phyloP scores from a whole-genome alignment of 179 eudicot species.

The Gypsophila paniculata region DNA sequence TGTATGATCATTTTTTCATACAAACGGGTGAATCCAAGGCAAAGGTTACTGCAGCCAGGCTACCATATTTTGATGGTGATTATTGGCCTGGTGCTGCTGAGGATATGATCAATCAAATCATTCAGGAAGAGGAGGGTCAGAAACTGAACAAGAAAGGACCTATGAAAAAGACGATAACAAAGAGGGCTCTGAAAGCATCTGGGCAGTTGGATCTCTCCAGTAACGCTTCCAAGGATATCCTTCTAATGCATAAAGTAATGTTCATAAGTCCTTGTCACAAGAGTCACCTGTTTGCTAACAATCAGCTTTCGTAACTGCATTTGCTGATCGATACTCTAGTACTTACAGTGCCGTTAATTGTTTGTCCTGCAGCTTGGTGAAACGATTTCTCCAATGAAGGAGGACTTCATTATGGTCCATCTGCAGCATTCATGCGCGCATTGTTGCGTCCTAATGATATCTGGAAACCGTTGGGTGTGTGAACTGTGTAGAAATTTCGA shows the following conservation, averaged over 20 bases:
- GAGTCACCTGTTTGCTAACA: not conserved
- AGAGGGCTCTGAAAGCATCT: slow-evolving; percentile 88
- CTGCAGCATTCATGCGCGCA: slow-evolving; percentile 85
- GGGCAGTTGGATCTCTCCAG: slow-evolving; percentile 93
- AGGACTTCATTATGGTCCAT: slow-evolving; percentile 98
- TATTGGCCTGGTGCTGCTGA: slow-evolving; percentile 99
- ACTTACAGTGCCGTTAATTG: not conserved
- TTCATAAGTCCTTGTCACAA: not conserved
- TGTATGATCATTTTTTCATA: slow-evolving; percentile 83
- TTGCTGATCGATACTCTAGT: not conserved
- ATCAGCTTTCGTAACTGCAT: not conserved
- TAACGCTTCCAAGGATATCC: slow-evolving; percentile 85
- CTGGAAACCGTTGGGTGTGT: slow-evolving; percentile 90
- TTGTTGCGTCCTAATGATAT: slow-evolving; percentile 78
- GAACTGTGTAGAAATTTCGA: slow-evolving; percentile 78
- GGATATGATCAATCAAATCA: slow-evolving; percentile 76
- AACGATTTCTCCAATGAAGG: slow-evolving; percentile 87
- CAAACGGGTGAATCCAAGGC: slow-evolving; percentile 85
- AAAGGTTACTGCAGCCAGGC: slow-evolving; percentile 90
- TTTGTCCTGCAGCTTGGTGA: slow-evolving; percentile 78
- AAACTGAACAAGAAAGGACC: slow-evolving; percentile 76
- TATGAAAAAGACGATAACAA: slow-evolving; percentile 69
- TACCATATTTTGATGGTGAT: slow-evolving; percentile 98
- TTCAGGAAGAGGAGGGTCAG: slow-evolving; percentile 82
- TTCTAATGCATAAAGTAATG: slow-evolving; percentile 86